Evolutionary conservation across 2,329 filamentous ascomycete genomes (phyloP), one percentile per base, ranked within the genome.

Genomic region (Apiospora hydei): DNA sequence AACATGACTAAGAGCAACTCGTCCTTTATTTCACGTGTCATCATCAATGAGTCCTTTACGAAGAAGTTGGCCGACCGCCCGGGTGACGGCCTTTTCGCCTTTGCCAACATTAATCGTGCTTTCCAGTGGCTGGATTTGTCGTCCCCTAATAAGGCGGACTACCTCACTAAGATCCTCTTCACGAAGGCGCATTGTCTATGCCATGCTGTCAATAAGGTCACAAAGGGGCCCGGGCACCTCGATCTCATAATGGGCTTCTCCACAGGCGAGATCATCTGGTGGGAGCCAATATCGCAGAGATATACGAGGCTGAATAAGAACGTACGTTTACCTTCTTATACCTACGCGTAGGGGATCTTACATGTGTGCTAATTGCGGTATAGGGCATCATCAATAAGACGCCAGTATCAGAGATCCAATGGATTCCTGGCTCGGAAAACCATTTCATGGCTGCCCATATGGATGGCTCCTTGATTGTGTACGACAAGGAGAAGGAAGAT

Each of bases 1-100:
- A 98, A 97, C 82, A 96, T 99, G 82, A 92, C 96, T 70, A 99
- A 99, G 86, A 98, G 95, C 84, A 98, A 98, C 82, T 99, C 96
- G 13, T 98, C 96, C 0, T 99, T 98, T 80, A 96, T 99, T 43
- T 98, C 96, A n/a, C 88, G 96, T 71, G 96, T 98, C 44, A 98
- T 98, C 75, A 92, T 95, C 21, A 94, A 98, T 78, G 96, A 99
- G 77, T 88, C 88, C 5, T 83, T 97, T 71, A 88, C 89, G 30
- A 97, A 96, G 83, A 91, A 93, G 75, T 83, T 98, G 74, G 89
- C 90, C 68, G 96, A 98, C 44, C 91, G 94, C 74, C 90, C 91
- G 16, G 86, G 87, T 2, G 93, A 96, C 74, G 95, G 95, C 0
- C 82, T 96, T 4, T 97, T 96, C 82, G 94, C 93, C 2, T 98